A percentile compares a stretch with the other conserved stretches of the same genome.
Evolutionary conservation across 345 rosid genomes (phyloP).

Genomic region (Orychophragmus violaceus): DNA sequence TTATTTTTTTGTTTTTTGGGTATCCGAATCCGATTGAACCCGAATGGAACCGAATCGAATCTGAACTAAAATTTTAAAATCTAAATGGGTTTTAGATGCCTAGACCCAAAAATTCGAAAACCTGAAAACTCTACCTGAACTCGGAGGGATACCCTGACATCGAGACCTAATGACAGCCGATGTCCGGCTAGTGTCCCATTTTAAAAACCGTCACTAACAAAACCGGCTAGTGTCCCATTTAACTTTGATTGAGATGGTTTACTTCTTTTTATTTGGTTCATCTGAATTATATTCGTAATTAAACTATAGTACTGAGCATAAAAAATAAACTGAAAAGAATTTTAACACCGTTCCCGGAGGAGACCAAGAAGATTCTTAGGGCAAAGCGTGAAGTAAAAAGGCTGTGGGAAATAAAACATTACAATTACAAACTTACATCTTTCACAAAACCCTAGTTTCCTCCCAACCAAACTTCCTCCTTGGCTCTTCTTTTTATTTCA

Average conservation of each 20-base stretch:
- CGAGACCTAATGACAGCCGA: too few species aligned
- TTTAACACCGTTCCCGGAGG: slow-evolving; percentile 32
- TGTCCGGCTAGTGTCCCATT: too few species aligned
- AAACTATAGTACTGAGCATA: neutral
- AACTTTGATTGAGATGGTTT: neutral
- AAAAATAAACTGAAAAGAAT: neutral
- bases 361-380: slow-evolving; percentile 32
- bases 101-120: too few species aligned
- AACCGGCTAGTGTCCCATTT: neutral
- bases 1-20: too few species aligned
- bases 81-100: too few species aligned
- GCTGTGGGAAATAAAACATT: slow-evolving; percentile 28
- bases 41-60: too few species aligned
- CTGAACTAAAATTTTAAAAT: too few species aligned
- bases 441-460: slow-evolving; percentile 35
- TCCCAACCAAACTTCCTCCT: slow-evolving; percentile 33
- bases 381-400: slow-evolving; percentile 36
- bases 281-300: neutral
- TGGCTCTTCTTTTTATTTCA: slow-evolving; percentile 34
- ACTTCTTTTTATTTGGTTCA: neutral
- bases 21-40: too few species aligned
- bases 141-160: too few species aligned
- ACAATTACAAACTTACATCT: slow-evolving; percentile 24
- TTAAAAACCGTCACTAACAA: too few species aligned
- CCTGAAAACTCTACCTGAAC: too few species aligned